Evolutionary conservation across 2,329 filamentous ascomycete species (phyloP).

Genomic region (Monosporascus cannonballus): DNA sequence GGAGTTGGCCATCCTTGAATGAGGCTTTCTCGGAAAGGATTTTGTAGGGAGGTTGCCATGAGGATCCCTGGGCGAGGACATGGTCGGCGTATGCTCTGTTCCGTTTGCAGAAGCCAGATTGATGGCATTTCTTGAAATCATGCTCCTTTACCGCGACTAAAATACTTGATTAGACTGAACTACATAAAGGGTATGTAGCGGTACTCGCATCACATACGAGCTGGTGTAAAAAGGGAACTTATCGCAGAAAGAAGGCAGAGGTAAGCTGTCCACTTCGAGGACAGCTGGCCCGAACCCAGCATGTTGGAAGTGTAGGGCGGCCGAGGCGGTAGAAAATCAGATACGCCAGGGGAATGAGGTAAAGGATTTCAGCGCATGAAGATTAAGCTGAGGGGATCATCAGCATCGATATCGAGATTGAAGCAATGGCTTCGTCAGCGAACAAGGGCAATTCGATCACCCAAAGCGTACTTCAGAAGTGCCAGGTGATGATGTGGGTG

Average conservation of each 20-base stretch:
- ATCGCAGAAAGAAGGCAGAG: conserved; percentile 54
- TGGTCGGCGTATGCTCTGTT: conserved; percentile 86
- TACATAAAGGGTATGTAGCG: neutral
- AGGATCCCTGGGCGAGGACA: conserved; percentile 55
- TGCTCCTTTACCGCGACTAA: conserved; percentile 84
- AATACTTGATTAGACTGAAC: conserved; percentile 4
- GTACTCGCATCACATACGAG: conserved; percentile 43
- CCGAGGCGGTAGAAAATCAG: too few relatives aligned
- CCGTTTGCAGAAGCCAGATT: conserved; percentile 95
- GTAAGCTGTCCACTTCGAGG: conserved; percentile 59
- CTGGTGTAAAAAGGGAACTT: conserved; percentile 55
- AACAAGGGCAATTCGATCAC: too few relatives aligned
- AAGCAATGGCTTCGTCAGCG: too few relatives aligned
- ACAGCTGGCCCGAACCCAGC: conserved; percentile 44
- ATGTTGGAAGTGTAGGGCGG: conserved; percentile 28
- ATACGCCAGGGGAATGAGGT: too few relatives aligned
- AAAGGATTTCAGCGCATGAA: too few relatives aligned
- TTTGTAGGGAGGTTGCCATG: conserved; percentile 76
- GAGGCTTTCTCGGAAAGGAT: conserved; percentile 65
- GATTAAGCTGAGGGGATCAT: too few relatives aligned
- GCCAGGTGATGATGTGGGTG: too few relatives aligned
- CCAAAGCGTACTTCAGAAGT: too few relatives aligned
- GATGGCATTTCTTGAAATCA: conserved; percentile 93
- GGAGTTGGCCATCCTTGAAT: conserved; percentile 74
- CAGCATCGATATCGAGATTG: too few relatives aligned